phyloP scores from a whole-genome alignment of 176 grass and related monocot genomes.

The Juncus inflexus region DNA sequence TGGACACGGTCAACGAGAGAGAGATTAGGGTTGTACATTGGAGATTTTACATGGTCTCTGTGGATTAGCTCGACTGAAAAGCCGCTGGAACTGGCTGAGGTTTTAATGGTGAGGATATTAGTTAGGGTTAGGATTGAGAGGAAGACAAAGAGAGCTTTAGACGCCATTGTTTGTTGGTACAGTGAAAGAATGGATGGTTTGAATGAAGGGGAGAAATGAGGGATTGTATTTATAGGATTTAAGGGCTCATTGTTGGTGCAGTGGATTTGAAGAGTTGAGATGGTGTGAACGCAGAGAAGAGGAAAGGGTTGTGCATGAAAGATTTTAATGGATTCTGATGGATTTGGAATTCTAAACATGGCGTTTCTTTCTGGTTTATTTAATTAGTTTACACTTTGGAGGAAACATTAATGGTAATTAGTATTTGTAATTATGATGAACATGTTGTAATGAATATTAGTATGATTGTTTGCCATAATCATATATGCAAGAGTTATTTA shows the following conservation, averaged over 20 bases:
- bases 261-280: background rate
- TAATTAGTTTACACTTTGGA: no score
- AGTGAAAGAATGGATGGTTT: slow-evolving; percentile 1
- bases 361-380: no score
- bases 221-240: background rate
- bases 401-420: no score
- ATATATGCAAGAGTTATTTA: no score
- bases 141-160: slow-evolving; percentile 1
- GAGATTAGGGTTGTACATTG: slow-evolving; percentile 35
- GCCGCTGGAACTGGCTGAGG: background rate
- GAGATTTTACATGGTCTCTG: slow-evolving; percentile 47
- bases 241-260: background rate
- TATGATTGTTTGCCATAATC: no score
- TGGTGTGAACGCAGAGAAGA: slow-evolving; percentile 11
- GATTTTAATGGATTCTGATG: slow-evolving; percentile 23
- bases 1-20: slow-evolving; percentile 26
- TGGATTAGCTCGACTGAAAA: slow-evolving; percentile 66
- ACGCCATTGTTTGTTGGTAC: slow-evolving; percentile 21
- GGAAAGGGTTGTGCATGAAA: slow-evolving; percentile 12
- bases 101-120: background rate
- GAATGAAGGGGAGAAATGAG: slow-evolving; percentile 6
- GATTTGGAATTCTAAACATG: no score
- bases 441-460: no score
- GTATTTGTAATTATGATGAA: no score
- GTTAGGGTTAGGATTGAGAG: background rate